Evolutionary conservation across 441 rosid genomes (phyloP).

Genomic region (Populus hybrid): DNA sequence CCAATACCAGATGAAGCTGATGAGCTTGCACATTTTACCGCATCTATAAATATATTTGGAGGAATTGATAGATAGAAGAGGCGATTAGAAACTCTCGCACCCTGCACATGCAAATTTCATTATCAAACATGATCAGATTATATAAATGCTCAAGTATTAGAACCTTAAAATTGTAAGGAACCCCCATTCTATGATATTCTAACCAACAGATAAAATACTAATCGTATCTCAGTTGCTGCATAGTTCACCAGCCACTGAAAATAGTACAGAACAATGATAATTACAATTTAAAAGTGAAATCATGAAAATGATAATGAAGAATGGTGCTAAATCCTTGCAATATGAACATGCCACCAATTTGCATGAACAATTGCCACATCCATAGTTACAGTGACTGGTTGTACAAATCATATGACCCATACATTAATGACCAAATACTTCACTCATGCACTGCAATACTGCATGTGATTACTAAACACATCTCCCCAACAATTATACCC

Average conservation of each 20-base stretch:
- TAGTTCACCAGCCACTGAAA: neutral
- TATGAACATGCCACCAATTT: neutral
- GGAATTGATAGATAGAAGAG: slow-evolving; percentile 89
- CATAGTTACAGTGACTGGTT: neutral
- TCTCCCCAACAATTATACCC: neutral
- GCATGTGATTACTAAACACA: neutral
- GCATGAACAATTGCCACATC: neutral
- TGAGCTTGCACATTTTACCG: slow-evolving; percentile 78
- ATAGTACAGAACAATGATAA: neutral
- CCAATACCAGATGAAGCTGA: slow-evolving; percentile 87
- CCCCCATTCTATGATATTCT: neutral
- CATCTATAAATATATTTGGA: slow-evolving; percentile 83
- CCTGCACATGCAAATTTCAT: slow-evolving; percentile 40
- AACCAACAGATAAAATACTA: neutral
- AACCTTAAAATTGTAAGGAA: neutral
- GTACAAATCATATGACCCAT: neutral
- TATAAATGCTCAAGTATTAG: neutral
- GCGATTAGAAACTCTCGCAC: slow-evolving; percentile 74
- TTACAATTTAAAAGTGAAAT: neutral
- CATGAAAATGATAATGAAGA: neutral
- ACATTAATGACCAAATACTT: neutral
- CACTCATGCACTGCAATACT: neutral
- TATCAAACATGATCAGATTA: slow-evolving; percentile 16
- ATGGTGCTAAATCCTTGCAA: neutral
- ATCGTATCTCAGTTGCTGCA: neutral